Evolutionary conservation across 257 asterid species (phyloP).

Genomic region (Solanum verrucosum): DNA sequence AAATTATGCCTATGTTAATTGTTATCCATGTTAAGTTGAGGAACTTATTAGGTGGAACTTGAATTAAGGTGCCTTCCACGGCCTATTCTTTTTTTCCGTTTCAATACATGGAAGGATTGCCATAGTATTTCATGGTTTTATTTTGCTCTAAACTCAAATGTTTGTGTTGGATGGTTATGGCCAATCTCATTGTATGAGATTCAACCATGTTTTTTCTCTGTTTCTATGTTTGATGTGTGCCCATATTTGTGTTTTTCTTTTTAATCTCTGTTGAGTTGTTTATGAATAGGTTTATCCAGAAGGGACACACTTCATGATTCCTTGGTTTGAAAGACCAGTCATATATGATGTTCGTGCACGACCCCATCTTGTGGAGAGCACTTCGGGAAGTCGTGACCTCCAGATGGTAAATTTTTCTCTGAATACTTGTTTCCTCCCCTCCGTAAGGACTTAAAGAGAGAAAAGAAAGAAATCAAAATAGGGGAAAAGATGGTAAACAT

Average conservation of each 20-base stretch:
- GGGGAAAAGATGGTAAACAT: neutral
- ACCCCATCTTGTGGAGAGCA: conserved; percentile 82
- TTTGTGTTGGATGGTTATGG: neutral
- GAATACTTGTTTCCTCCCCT: neutral
- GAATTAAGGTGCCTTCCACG: neutral
- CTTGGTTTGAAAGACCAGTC: conserved; percentile 89
- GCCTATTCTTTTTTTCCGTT: too few species aligned
- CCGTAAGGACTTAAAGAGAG: neutral
- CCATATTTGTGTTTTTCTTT: neutral
- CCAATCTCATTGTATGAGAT: neutral
- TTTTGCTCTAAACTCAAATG: neutral
- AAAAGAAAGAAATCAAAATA: neutral
- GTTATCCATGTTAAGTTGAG: neutral
- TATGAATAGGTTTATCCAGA: conserved; percentile 69
- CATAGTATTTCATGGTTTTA: neutral
- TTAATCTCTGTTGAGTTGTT: neutral
- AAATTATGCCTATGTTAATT: neutral
- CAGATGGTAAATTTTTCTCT: conserved; percentile 56
- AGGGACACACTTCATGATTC: conserved; percentile 86
- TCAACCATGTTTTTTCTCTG: neutral
- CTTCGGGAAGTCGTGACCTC: conserved; percentile 91
- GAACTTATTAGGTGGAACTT: neutral
- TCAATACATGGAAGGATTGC: neutral
- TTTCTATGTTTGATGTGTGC: neutral
- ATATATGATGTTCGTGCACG: conserved; percentile 68